Base-by-base conservation (phyloP, 805 yeast genomes). In the Metschnikowia matae region DNA sequence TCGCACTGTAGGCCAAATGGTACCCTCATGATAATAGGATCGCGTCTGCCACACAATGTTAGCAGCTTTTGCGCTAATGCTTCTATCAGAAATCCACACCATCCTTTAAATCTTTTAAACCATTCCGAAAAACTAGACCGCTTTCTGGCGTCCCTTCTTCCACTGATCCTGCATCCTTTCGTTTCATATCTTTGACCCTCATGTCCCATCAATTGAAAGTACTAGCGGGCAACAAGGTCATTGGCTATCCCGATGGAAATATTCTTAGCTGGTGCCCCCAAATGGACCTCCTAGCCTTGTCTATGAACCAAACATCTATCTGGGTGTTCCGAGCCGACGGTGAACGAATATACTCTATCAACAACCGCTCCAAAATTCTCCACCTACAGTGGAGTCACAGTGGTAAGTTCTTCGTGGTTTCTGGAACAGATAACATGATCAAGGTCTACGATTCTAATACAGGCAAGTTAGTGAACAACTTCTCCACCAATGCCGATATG, bases 301-400 rank as follows among this genome's bases (percentile, higher is more conserved):
- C 81, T 8, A 79, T 64, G 86, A 84, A 50, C 59, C 67, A 58
- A 51, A 70, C 49, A 62, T 82, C 78, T 3, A 58, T 73, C 4
- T 71, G 80, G 69, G 74, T 83, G 8, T 80, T 77, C 54, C 73
- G 88, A 44, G 63, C 75, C 39, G 78, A 75, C 51, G 85, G 84
- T 1, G 78, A 77, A 52, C 57, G 78, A 18, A 78, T 81, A 4
- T 81, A 81, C 72, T 71, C 80, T 14, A 65, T 77, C 26, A 69
- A 71, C 42, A 65, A 71, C 46, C 63, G 64, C 46, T 63, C 70
- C 8, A 60, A 59, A 14, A 71, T 73, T 29, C 49, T 63, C 3
- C 63, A 62, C 15, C 63, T 70, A 6, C 56, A 62, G 23, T 74
- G 66, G 66, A 62, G 64, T 51, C 63, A 61, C 14, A 65, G 63